Base-by-base conservation (phyloP, 805 yeast species). In the Brettanomyces custersianus region DNA sequence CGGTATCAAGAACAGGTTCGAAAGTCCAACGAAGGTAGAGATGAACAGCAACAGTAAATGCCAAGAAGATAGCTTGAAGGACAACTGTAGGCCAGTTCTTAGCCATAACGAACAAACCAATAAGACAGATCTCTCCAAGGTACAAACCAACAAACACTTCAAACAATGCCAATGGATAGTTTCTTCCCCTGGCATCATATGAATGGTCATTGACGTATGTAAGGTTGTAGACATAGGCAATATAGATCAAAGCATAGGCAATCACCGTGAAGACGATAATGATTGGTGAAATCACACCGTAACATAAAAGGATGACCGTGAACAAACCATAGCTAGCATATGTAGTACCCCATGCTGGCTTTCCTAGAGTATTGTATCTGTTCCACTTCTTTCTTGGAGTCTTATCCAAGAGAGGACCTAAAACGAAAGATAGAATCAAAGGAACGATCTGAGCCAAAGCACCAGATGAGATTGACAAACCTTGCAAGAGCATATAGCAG, bases 361-460 rank as follows among this genome's bases (percentile, higher is more conserved):
- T 66, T 10, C 76, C 69, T 47, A 90, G 64, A 2, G 65, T 68
- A 54, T 74, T 74, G 54, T 60, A 73, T 51, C 95, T 76, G 41
- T 58, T 73, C 96, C 96, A 90, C 64, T 80, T 83, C 60, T 85
- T 79, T 62, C 97, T 77, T 42, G 97, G 97, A 5, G 97, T 86
- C 36, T 72, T 69, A 56, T 87, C 95, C 41, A 92, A 68, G 17
- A 86, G 40, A 44, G 64, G 65, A 21, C 92, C 84, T 40, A 88
- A 64, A 25, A 80, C 62, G 52, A 81, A 77, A 35, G 82, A 77
- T 44, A 88, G 64, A 36, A 83, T 68, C 49, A 92, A 65, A 3
- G 77, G 72, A 28, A 79, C 87, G 37, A 85, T 57, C 60, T 86
- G 96, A 40, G 84, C 68, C 35, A 92, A 59, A 23, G 77, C 63